These are phyloP conservation scores for Rubia yunnanensis DNA, from an alignment of 257 asterid genomes.

Conservation along the genomic window DNA sequence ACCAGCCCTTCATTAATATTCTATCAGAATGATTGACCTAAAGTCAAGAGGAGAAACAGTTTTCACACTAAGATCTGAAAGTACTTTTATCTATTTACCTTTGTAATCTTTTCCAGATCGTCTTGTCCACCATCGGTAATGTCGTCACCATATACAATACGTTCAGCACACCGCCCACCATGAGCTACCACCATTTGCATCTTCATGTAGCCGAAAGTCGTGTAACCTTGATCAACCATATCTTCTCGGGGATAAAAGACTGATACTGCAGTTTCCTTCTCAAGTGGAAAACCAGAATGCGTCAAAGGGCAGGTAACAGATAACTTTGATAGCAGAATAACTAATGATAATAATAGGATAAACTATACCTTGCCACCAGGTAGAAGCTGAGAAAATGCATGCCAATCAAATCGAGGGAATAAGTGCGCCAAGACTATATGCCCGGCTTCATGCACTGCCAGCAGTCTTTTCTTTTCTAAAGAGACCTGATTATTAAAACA, in stretches of 20 bases:
- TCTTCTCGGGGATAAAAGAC: slow-evolving; percentile 97
- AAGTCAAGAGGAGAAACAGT: background rate
- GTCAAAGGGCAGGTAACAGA: slow-evolving; percentile 9
- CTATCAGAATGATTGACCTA: background rate
- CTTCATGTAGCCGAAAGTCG: slow-evolving; percentile 90
- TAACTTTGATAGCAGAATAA: slow-evolving; percentile 3
- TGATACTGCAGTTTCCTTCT: slow-evolving; percentile 94
- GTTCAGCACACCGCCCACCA: slow-evolving; percentile 98
- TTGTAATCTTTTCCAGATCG: slow-evolving; percentile 93
- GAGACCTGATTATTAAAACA: slow-evolving; percentile 43
- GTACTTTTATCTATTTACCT: slow-evolving; percentile 33
- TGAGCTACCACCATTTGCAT: slow-evolving; percentile 99
- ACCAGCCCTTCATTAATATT: background rate
- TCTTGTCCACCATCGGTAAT: slow-evolving; percentile 90
- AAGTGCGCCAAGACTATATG: slow-evolving; percentile 93
- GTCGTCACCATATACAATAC: slow-evolving; percentile 80
- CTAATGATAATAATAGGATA: background rate
- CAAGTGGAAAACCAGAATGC: slow-evolving; percentile 20
- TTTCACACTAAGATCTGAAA: background rate
- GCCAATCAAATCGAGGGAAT: slow-evolving; percentile 96
- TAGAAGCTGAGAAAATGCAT: slow-evolving; percentile 97
- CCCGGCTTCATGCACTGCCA: slow-evolving; percentile 99
- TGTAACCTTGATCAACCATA: slow-evolving; percentile 77
- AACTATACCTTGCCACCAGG: slow-evolving; percentile 89
- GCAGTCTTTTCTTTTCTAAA: slow-evolving; percentile 59